These are phyloP conservation scores for Myxozyma vanderwaltii DNA, from an alignment of 805 yeast species.

Conservation along the genomic window DNA sequence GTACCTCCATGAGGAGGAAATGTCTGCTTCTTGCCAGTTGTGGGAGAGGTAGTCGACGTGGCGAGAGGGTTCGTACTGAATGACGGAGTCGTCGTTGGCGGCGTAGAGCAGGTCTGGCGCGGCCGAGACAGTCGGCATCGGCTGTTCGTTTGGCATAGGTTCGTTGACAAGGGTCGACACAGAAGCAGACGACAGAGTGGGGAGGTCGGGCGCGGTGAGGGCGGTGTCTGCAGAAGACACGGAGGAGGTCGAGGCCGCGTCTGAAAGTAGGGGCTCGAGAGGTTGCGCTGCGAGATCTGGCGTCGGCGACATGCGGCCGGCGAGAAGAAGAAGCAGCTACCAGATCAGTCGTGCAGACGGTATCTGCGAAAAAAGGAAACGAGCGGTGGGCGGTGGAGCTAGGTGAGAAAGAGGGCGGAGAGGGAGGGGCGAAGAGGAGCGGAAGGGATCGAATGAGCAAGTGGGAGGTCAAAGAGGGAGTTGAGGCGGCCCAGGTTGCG, in stretches of 20 bases:
- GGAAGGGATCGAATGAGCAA: not conserved
- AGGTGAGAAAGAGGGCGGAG: not conserved
- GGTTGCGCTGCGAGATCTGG: conserved; percentile 9
- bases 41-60: conserved; percentile 96
- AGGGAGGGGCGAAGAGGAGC: not conserved
- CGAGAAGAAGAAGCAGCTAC: not conserved
- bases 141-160: not conserved
- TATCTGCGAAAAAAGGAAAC: too few species aligned
- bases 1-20: conserved; percentile 94
- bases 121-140: conserved; percentile 9
- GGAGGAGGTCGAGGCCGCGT: conserved; percentile 21
- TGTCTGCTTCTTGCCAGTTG: conserved; percentile 92
- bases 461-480: not conserved
- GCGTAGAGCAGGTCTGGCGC: conserved; percentile 27
- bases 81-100: conserved; percentile 69
- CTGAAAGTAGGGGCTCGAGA: conserved; percentile 13
- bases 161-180: not conserved
- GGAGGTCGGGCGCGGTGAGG: conserved; percentile 18
- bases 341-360: not conserved
- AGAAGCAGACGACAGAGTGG: conserved; percentile 5
- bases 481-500: conserved; percentile 1
- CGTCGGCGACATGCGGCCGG: conserved; percentile 6
- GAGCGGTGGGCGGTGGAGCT: not conserved
- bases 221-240: conserved; percentile 18
- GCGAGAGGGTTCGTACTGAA: conserved; percentile 75